Base-by-base conservation (phyloP, 768 basidiomycete genomes). In the Floccularia luteovirens region DNA sequence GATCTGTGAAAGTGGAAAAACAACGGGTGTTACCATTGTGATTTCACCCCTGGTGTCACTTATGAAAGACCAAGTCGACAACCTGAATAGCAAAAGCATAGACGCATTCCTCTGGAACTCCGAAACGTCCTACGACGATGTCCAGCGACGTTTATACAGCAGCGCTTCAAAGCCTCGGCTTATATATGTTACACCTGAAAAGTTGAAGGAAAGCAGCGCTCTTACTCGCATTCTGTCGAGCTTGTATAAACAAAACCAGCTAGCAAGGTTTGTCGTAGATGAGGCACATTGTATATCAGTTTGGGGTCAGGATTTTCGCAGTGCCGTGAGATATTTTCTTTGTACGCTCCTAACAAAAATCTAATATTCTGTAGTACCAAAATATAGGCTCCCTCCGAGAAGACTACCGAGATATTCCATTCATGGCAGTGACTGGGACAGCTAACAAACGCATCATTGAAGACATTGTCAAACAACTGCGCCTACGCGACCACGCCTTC, bases 401-500 rank as follows among this genome's bases (percentile, higher is more conserved):
- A 11, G 74, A 76, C 12, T 97, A 77, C 62, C 87, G 89, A 0
- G 58, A 71, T 5, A 72, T 91, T 0, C 94, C 96, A 0, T 85
- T 98, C 51, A 96, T 97, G 78, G 96, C 96, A 0, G 70, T 98
- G 33, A 99, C 96, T 0, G 96, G 92, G 5, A 99, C 94, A 1
- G 96, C 94, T 3, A 90, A 89, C 53, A 65, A 72, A 28, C 70
- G 79, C 39, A 83, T 84, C 0, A 72, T 85, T 32, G 69, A 76
- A 16, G 92, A 98, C 59, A 88, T 99, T 52, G 74, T 82, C 39
- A 56, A 65, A 13, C 77, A 76, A 10, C 76, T 98, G 6, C 63
- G 73, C 19, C 73, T 97, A 43, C 55, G 53, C 16, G 57, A 70
- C 42, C 75, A 79, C 39, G 69, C 72, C 7, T 67, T 74, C 17